These are phyloP conservation scores for Candida xyloterini DNA, from an alignment of 805 yeast genomes.

Conservation along the genomic window DNA sequence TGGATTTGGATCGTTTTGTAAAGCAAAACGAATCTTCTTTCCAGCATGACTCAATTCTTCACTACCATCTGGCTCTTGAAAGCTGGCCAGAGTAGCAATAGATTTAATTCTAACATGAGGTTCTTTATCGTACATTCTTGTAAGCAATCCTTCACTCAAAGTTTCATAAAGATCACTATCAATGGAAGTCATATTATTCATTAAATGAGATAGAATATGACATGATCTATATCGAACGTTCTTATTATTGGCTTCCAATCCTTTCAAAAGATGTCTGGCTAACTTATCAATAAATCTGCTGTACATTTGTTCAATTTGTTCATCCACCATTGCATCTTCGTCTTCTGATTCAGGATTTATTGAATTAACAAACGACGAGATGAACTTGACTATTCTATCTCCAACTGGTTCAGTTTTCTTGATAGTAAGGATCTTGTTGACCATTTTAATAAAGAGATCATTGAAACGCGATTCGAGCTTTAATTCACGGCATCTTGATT, in stretches of 20 bases:
- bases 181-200: slow-evolving; percentile 71
- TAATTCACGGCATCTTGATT: slow-evolving; percentile 49
- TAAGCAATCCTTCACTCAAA: slow-evolving; percentile 56
- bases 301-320: slow-evolving; percentile 35
- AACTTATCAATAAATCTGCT: slow-evolving; percentile 57
- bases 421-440: slow-evolving; percentile 63
- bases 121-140: slow-evolving; percentile 73
- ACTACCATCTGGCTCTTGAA: slow-evolving; percentile 59
- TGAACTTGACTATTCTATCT: slow-evolving; percentile 70
- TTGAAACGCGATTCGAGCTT: slow-evolving; percentile 59
- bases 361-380: slow-evolving; percentile 55
- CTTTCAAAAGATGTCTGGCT: slow-evolving; percentile 67
- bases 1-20: slow-evolving; percentile 77
- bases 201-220: slow-evolving; percentile 67
- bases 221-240: slow-evolving; percentile 78
- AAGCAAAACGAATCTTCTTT: slow-evolving; percentile 43
- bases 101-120: slow-evolving; percentile 81
- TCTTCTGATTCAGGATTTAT: slow-evolving; percentile 38
- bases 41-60: slow-evolving; percentile 44
- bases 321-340: slow-evolving; percentile 29
- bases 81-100: slow-evolving; percentile 69
- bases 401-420: slow-evolving; percentile 70
- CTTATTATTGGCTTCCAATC: slow-evolving; percentile 72
- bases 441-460: slow-evolving; percentile 53
- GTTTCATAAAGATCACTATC: slow-evolving; percentile 68